phyloP scores from a whole-genome alignment of 352 stramenopile genomes.

The Globisporangium viniferum region DNA sequence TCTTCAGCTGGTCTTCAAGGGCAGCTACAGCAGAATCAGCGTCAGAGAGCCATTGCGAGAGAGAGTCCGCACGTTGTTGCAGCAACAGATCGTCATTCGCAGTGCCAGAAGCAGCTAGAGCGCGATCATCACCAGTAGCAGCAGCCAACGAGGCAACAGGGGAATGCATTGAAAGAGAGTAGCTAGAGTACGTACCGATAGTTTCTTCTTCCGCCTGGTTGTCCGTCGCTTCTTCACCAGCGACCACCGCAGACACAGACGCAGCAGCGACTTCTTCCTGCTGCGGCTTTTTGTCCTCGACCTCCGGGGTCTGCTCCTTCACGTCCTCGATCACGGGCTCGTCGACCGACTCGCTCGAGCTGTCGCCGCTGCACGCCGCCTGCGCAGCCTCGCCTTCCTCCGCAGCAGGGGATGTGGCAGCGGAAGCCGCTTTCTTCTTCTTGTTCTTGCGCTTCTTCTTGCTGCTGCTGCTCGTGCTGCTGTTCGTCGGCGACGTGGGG shows the following conservation, averaged over 20 bases:
- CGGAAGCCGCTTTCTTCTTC: constrained; percentile 14
- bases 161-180: background rate
- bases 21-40: constrained; percentile 19
- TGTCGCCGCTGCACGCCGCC: constrained; percentile 5
- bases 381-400: constrained; percentile 1
- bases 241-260: background rate
- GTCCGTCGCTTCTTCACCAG: background rate
- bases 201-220: constrained; percentile 16
- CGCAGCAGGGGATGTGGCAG: background rate
- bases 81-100: background rate
- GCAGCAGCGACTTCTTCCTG: background rate
- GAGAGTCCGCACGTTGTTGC: constrained; percentile 9
- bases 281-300: constrained; percentile 3
- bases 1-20: constrained; percentile 33
- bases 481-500: constrained; percentile 16
- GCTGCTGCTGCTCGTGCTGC: constrained; percentile 13
- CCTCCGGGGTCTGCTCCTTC: constrained; percentile 7
- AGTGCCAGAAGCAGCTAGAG: background rate
- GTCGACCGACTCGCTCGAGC: constrained; percentile 11
- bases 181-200: constrained; percentile 10
- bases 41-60: constrained; percentile 16
- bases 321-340: constrained; percentile 5
- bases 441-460: constrained; percentile 32
- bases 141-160: background rate
- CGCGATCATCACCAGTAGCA: background rate